phyloP scores from a whole-genome alignment of 129 eudicot species.

The Saposhnikovia divaricata region DNA sequence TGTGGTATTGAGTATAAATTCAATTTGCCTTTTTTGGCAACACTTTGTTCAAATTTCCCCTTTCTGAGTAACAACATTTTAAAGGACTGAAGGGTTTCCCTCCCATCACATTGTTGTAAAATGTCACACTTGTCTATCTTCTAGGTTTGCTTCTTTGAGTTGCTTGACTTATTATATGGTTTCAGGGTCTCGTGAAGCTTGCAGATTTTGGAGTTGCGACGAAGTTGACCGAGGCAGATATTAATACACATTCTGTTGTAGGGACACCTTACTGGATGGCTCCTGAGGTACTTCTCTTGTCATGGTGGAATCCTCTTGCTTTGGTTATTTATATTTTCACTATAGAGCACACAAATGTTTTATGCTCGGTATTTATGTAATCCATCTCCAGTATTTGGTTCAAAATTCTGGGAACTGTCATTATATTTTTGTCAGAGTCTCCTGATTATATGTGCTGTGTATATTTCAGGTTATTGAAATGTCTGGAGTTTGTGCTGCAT shows the following conservation, averaged over 20 bases:
- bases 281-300: conserved; percentile 64
- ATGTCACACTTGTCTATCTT: not conserved
- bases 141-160: not conserved
- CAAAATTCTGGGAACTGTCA: not conserved
- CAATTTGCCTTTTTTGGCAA: not conserved
- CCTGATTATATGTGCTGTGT: not conserved
- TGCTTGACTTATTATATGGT: conserved; percentile 20
- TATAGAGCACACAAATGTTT: not conserved
- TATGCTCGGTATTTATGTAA: not conserved
- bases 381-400: not conserved
- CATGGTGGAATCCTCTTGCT: not conserved
- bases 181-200: conserved; percentile 95
- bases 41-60: not conserved
- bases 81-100: not conserved
- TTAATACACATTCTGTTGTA: conserved; percentile 97
- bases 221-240: conserved; percentile 93
- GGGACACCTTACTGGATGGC: conserved; percentile 99
- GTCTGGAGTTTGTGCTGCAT: conserved; percentile 99
- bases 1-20: not conserved
- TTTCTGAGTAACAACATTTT: not conserved
- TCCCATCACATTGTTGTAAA: not conserved
- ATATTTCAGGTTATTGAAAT: conserved; percentile 89
- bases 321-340: not conserved
- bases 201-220: conserved; percentile 99
- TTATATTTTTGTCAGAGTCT: not conserved